Base-by-base conservation (phyloP, 768 basidiomycete species). In the Suillus subaureus region DNA sequence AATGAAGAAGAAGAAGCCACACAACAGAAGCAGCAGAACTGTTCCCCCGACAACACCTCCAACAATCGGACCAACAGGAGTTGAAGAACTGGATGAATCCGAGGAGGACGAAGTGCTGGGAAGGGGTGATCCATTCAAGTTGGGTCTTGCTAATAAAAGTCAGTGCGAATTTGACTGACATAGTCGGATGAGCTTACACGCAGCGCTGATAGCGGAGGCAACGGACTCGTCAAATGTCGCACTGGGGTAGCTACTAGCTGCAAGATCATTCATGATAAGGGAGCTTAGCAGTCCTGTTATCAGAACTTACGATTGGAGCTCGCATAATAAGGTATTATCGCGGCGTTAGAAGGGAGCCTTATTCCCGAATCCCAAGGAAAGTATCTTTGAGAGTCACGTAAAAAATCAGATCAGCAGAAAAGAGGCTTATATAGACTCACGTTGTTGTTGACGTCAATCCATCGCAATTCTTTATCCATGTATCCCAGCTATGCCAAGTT, bases 261-360 rank as follows among this genome's bases (percentile, higher is more conserved):
- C 8, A 54, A 58, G 18, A 62, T 58, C 15, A 42, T 61, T 35
- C 21, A 2, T 12, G 18, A 69, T 33, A 52, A 71, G 61, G 37
- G n/a, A 51, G 55, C 8, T 39, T 16, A 45, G 1, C 18, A 45
- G 26, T 9, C 26, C 12, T 39, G 6, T 16, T 51, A 23, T 58
- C 47, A 55, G 60, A 37, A 49, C 70, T 40, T 47, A 75, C 74
- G 74, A 28, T 77, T 68, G 43, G 60, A 68, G 13, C 66, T 35
- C 5, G 74, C 69, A 68, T 70, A 75, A 60, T 49, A 72, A 1
- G 74, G 74, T 54, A 75, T 71, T 60, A 77, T 71, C 9, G 68
- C 51, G 37, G 64, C n/a, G 26, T 57, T 49, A 4, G 23, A 43
- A 6, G 74, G 61, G 21, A 69, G 7, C 2, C 13, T 47, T 39